A percentile compares a stretch with the other conserved stretches of the same genome.
These are phyloP conservation scores for Termitomyces sp. DNA, from an alignment of 1,284 basidiomycete genomes.

Conservation along the genomic window DNA sequence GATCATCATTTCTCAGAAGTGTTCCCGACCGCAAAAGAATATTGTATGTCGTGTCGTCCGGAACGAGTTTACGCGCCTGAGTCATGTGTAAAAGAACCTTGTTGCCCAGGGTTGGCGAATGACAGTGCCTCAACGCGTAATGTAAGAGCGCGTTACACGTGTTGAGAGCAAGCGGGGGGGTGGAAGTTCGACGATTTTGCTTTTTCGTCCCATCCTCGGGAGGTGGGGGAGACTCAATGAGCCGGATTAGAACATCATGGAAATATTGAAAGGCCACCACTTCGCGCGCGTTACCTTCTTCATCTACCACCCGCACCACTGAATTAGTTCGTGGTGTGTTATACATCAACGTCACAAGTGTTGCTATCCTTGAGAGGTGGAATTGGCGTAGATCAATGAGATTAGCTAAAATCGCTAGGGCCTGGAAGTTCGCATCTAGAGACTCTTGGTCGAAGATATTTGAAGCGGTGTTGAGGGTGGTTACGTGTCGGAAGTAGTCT, in stretches of 20 bases:
- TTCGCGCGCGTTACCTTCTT: constrained; percentile 24
- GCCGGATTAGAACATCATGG: constrained; percentile 47
- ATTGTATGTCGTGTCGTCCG: constrained; percentile 50
- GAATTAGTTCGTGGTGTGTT: constrained; percentile 1
- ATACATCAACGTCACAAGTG: constrained; percentile 3
- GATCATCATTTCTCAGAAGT: constrained; percentile 43
- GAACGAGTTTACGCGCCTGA: constrained; percentile 43
- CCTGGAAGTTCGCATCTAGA: constrained; percentile 5
- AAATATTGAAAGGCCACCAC: constrained; percentile 53
- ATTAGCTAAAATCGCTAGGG: constrained; percentile 8
- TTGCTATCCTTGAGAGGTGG: background rate
- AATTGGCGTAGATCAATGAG: constrained; percentile 5
- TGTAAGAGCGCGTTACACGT: constrained; percentile 62
- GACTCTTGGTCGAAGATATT: background rate
- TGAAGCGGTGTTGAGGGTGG: constrained; percentile 3
- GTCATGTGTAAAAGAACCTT: constrained; percentile 41
- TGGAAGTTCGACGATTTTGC: background rate
- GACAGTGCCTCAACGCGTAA: constrained; percentile 59
- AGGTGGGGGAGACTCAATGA: constrained; percentile 34
- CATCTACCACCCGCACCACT: constrained; percentile 10
- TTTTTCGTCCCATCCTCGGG: background rate
- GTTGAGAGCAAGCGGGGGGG: constrained; percentile 35
- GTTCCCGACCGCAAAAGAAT: constrained; percentile 53
- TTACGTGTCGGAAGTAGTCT: background rate
- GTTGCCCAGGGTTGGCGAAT: constrained; percentile 43